phyloP scores from a whole-genome alignment of 192 early-diverging fungal genomes.

The Umbelopsis ramanniana region DNA sequence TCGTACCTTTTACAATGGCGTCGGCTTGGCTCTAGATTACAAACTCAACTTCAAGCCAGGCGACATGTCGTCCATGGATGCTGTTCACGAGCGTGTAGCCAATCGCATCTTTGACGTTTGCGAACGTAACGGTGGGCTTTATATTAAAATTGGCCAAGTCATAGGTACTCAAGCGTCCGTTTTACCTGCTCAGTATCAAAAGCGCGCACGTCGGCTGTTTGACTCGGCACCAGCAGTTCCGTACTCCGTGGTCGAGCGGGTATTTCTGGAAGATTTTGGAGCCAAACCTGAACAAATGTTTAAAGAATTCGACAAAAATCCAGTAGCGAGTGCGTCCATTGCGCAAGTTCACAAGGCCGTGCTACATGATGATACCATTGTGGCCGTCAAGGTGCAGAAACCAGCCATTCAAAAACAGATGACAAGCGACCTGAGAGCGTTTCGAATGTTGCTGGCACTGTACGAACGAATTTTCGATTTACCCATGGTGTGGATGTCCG shows the following conservation, averaged over 20 bases:
- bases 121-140: constrained; percentile 83
- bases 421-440: constrained; percentile 78
- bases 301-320: constrained; percentile 64
- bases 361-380: constrained; percentile 64
- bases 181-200: constrained; percentile 63
- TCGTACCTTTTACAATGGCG: constrained; percentile 54
- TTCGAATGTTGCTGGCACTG: constrained; percentile 59
- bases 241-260: constrained; percentile 61
- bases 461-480: constrained; percentile 85
- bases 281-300: constrained; percentile 66
- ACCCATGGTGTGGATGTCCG: constrained; percentile 77
- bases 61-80: constrained; percentile 53
- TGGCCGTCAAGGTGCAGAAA: constrained; percentile 95
- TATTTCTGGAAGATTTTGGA: constrained; percentile 73
- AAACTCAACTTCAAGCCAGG: constrained; percentile 80
- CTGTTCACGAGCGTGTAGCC: constrained; percentile 75
- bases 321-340: constrained; percentile 91
- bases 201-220: constrained; percentile 69
- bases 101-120: constrained; percentile 76
- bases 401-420: constrained; percentile 87
- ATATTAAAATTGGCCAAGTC: constrained; percentile 88
- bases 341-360: constrained; percentile 91
- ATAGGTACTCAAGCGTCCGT: constrained; percentile 71
- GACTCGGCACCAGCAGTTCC: constrained; percentile 83
- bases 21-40: constrained; percentile 68